phyloP scores from a whole-genome alignment of 768 basidiomycete species.

The Lentinula edodes region DNA sequence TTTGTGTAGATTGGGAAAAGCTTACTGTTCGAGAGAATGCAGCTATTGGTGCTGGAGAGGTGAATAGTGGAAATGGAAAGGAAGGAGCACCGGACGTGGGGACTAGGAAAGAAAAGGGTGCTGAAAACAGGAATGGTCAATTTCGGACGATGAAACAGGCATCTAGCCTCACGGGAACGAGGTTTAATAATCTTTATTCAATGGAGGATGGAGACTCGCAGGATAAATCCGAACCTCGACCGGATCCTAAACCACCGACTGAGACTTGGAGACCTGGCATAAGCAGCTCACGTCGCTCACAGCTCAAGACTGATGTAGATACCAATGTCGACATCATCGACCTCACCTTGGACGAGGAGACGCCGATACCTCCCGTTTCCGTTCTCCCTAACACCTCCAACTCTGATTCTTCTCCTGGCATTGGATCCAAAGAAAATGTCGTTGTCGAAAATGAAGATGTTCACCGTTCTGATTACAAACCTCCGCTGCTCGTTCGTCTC shows the following conservation, averaged over 20 bases:
- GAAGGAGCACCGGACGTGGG: not conserved
- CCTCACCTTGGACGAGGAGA: not conserved
- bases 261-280: not conserved
- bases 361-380: not conserved
- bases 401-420: not conserved
- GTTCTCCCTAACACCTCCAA: not conserved
- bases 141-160: not conserved
- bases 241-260: not conserved
- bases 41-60: not conserved
- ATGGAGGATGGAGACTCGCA: not conserved
- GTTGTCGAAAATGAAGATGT: not conserved
- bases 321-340: not conserved
- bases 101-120: not conserved
- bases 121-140: not conserved
- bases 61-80: not conserved
- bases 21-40: not conserved
- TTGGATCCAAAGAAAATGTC: not conserved
- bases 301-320: not conserved
- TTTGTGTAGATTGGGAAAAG: slow-evolving; percentile 2
- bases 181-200: not conserved
- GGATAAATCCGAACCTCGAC: not conserved
- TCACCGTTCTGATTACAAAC: not conserved
- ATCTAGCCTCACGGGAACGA: not conserved
- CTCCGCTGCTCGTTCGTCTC: slow-evolving; percentile 1
- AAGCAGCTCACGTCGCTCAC: not conserved